Percentiles rank a stretch among this genome's conserved stretches.
Conservation (phyloP, 345 rosid species). For the Linum lewisii region DNA sequence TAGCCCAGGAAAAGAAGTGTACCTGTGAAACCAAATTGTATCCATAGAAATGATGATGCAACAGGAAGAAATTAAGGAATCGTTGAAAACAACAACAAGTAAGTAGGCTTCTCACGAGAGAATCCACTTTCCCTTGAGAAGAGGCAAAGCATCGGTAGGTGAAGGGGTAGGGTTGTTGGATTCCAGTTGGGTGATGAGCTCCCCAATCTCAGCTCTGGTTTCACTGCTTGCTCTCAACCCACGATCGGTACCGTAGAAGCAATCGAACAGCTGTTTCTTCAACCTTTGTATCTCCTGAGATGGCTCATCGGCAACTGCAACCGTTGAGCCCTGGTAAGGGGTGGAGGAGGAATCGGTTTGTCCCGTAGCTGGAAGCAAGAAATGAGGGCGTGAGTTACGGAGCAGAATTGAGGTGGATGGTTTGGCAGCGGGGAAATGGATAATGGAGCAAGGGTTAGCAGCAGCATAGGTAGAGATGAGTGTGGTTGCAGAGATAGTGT, state of each 20-base stretch:
- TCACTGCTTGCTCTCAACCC: slow-evolving; percentile 69
- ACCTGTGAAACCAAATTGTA: slow-evolving; percentile 29
- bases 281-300: slow-evolving; percentile 46
- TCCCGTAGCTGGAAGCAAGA: slow-evolving; percentile 20
- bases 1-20: slow-evolving; percentile 70
- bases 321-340: slow-evolving; percentile 14
- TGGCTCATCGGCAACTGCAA: slow-evolving; percentile 7
- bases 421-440: too few species aligned
- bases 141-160: slow-evolving; percentile 67
- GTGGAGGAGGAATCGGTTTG: slow-evolving; percentile 21
- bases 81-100: not conserved
- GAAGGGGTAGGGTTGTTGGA: slow-evolving; percentile 78
- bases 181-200: slow-evolving; percentile 81
- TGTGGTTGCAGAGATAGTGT: too few species aligned
- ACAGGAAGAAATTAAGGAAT: slow-evolving; percentile 6
- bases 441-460: too few species aligned
- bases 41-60: too few species aligned
- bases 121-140: slow-evolving; percentile 90
- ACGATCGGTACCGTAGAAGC: slow-evolving; percentile 68
- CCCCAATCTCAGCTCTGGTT: slow-evolving; percentile 81
- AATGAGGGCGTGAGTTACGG: slow-evolving; percentile 6
- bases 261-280: slow-evolving; percentile 57
- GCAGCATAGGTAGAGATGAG: too few species aligned
- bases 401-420: too few species aligned
- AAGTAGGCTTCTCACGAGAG: slow-evolving; percentile 51